Evolutionary conservation across 371 early-diverging fungal species (phyloP).

Genomic region (Rhizopus arrhizus): DNA sequence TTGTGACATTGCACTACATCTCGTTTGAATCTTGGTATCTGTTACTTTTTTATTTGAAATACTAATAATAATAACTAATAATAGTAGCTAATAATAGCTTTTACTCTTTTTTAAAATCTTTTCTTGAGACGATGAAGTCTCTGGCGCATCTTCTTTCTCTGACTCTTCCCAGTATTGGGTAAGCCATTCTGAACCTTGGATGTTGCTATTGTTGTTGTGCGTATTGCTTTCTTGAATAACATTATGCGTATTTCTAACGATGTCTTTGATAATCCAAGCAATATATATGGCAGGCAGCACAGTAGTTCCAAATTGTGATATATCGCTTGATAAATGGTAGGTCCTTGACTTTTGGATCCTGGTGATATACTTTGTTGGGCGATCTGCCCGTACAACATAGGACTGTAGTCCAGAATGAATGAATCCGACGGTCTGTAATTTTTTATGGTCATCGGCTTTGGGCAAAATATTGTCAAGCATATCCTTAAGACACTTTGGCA

Average conservation of each 20-base stretch:
- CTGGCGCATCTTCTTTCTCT: conserved; percentile 19
- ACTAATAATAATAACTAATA: conserved; percentile 19
- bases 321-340: conserved; percentile 22
- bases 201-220: conserved; percentile 23
- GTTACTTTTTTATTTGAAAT: conserved; percentile 20
- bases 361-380: conserved; percentile 19
- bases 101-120: conserved; percentile 20
- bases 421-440: conserved; percentile 8
- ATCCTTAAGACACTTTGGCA: conserved; percentile 15
- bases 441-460: not conserved
- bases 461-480: conserved; percentile 15
- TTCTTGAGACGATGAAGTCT: conserved; percentile 19
- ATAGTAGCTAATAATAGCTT: conserved; percentile 14
- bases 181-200: conserved; percentile 22
- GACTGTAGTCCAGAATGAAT: conserved; percentile 24
- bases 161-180: conserved; percentile 22
- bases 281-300: conserved; percentile 14
- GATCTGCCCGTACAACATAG: conserved; percentile 19
- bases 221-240: conserved; percentile 19
- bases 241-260: conserved; percentile 17
- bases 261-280: conserved; percentile 19
- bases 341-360: conserved; percentile 19
- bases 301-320: conserved; percentile 18
- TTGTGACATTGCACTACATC: conserved; percentile 14
- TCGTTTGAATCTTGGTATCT: conserved; percentile 20